Conservation (phyloP, 768 basidiomycete species). For the Cyathus striatus region DNA sequence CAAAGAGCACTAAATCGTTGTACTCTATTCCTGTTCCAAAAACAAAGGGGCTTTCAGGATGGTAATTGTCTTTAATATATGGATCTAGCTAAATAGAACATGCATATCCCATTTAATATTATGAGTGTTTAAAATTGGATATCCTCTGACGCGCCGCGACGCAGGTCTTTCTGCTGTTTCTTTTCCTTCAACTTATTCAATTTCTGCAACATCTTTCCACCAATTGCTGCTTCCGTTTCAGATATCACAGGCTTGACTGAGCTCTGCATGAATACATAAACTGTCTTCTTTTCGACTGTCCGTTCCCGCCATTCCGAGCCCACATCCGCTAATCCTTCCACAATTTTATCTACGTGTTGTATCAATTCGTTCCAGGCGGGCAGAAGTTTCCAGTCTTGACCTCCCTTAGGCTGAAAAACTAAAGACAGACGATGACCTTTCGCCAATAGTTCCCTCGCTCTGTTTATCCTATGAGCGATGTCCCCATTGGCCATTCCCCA, state of each 20-base stretch:
- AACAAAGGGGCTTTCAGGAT: no score
- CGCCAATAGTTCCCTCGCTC: constrained; percentile 51
- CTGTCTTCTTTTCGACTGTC: constrained; percentile 30
- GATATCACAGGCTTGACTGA: constrained; percentile 9
- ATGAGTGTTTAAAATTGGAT: no score
- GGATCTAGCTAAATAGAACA: no score
- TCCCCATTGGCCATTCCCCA: constrained; percentile 63
- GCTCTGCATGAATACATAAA: constrained; percentile 40
- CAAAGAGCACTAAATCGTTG: no score
- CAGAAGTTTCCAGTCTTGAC: constrained; percentile 28
- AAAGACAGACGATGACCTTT: constrained; percentile 57
- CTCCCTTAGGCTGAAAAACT: constrained; percentile 45
- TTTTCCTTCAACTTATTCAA: not conserved
- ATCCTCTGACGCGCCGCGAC: no score
- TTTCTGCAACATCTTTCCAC: not conserved
- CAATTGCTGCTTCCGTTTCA: not conserved
- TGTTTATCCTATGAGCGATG: constrained; percentile 59
- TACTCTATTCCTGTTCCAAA: no score
- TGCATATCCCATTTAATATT: no score
- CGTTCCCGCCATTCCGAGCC: constrained; percentile 49
- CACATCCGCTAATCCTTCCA: constrained; percentile 38
- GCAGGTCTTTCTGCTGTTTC: no score
- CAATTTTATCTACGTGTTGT: constrained; percentile 36
- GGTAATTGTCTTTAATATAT: no score
- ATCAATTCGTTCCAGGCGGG: constrained; percentile 34